Evolutionary conservation across 164 flowering plant species (phyloP).

Genomic region (Sedum album): DNA sequence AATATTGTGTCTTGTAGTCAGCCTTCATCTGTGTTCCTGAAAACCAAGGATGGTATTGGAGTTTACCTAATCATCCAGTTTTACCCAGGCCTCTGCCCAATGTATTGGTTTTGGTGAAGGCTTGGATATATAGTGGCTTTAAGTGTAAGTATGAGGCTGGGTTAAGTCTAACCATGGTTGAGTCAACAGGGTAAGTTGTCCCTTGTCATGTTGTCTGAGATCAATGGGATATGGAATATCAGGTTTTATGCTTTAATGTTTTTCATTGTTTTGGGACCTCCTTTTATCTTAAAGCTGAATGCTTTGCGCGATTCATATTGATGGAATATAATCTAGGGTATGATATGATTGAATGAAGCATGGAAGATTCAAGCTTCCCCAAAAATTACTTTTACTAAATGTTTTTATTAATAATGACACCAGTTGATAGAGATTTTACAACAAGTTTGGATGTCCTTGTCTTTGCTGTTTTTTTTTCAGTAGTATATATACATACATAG

Average conservation of each 20-base stretch:
- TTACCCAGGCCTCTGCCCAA: not conserved
- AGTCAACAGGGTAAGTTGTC: too few species aligned
- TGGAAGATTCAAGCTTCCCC: too few species aligned
- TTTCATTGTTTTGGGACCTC: not conserved
- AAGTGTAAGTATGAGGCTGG: not conserved
- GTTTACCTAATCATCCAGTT: not conserved
- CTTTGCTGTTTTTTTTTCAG: not conserved
- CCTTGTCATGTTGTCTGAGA: not conserved
- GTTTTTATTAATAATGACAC: not conserved
- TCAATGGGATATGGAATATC: not conserved
- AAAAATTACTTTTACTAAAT: not conserved
- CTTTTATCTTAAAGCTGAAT: not conserved
- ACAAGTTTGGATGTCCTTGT: not conserved
- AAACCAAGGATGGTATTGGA: not conserved
- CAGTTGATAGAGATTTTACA: not conserved
- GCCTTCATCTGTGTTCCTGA: not conserved
- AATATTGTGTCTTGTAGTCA: not conserved
- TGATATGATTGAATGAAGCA: too few species aligned
- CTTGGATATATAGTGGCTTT: not conserved
- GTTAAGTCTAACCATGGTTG: too few species aligned
- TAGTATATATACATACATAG: not conserved
- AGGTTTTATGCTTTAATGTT: not conserved
- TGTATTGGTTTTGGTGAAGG: not conserved
- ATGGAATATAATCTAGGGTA: too few species aligned
- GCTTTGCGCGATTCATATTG: not conserved